Conservation (phyloP, 163 green algal genomes). For the Volvox carteri region DNA sequence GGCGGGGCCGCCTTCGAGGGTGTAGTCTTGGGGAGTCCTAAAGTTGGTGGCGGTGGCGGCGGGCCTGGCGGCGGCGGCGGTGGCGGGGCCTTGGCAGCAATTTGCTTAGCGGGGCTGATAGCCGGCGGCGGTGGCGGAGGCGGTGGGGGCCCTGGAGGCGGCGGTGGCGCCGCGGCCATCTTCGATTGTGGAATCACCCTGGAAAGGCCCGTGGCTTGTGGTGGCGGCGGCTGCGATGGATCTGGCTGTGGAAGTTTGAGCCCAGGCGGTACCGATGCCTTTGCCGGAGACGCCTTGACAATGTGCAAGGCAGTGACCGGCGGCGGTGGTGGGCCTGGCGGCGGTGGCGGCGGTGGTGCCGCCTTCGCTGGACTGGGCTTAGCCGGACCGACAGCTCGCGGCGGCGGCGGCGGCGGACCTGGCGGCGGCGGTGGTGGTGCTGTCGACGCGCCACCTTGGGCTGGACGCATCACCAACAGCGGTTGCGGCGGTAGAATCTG, state of each 20-base stretch:
- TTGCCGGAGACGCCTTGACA: too few relatives aligned
- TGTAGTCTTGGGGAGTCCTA: neutral
- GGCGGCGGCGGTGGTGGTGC: conserved; percentile 30
- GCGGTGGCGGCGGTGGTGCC: conserved; percentile 11
- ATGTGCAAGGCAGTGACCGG: too few relatives aligned
- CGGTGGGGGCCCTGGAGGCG: conserved; percentile 19
- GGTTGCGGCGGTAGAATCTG: too few relatives aligned
- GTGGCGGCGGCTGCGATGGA: conserved; percentile 10
- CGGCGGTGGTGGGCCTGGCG: neutral
- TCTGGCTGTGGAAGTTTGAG: neutral
- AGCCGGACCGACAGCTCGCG: neutral
- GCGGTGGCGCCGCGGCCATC: neutral
- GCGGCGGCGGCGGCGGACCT: conserved; percentile 25
- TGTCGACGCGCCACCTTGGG: too few relatives aligned
- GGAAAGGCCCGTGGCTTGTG: neutral
- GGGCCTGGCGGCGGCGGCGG: conserved; percentile 3
- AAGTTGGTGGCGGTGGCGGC: neutral
- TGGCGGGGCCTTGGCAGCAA: neutral
- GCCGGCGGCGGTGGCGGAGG: conserved; percentile 19
- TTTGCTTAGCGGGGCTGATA: neutral
- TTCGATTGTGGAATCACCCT: neutral
- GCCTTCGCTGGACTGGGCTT: neutral
- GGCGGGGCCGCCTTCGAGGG: neutral
- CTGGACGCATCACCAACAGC: too few relatives aligned
- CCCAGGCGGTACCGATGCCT: too few relatives aligned